Evolutionary conservation across 257 asterid genomes (phyloP), one percentile per base, ranked within the genome.

Genomic region (Gardenia jasminoides): DNA sequence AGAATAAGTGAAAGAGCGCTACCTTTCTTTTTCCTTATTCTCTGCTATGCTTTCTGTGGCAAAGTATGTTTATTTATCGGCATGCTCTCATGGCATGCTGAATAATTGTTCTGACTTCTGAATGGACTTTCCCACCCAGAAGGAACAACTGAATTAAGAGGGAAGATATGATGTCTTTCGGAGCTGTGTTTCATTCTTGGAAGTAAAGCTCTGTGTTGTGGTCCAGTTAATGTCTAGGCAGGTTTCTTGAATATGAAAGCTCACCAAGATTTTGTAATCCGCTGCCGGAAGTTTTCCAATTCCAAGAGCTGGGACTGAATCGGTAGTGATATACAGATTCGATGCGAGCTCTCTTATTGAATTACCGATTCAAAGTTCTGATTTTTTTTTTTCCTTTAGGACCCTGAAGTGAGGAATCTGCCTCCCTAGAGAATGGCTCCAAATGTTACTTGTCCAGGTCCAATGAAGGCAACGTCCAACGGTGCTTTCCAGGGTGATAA

Each of bases 401-500:
- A 48, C 7, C 5, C 19, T 54, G 66, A 78, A 56, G 77, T 26
- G 65, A 31, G 33, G 33, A 24, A 66, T 54, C 71, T 61, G 17
- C 19, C 6, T 36, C 76, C 58, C 70, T 24, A 17, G 20, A 72
- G 50, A 75, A 85, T 85, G 88, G 84, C 80, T 65, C 19, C 80
- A 44, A 79, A 85, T 69, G 72, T 46, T 47, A 76, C 80, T 41
- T 24, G 97, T 75, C 92, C 88, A 1, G 46, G 89, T 7, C 90
- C 89, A 0, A 92, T 92, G 97, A 91, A 90, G 87, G 91, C 97
- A 2, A 68, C 97, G 7, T 92, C 97, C 0, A 90, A 91, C 33
- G 97, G 97, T 8, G 79, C 86, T 6, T 93, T 93, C 82, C 97
- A 93, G 82, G 97, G 95, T 22, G 93, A 91, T 17, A 82, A 91